These are phyloP conservation scores for Somion occarium DNA, from an alignment of 1,284 basidiomycete genomes.

Conservation along the genomic window DNA sequence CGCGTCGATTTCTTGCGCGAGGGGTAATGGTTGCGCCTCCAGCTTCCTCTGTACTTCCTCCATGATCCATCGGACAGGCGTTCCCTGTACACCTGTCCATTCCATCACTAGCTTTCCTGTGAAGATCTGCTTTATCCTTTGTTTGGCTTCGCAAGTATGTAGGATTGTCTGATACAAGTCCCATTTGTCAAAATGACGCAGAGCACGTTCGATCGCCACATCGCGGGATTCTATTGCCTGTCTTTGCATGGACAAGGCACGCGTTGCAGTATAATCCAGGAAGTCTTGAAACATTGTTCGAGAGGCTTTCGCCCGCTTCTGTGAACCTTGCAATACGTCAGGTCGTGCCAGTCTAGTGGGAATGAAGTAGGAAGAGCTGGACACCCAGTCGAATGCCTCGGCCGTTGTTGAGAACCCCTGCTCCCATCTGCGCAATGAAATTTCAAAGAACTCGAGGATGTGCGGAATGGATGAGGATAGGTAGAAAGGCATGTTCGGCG, in stretches of 20 bases:
- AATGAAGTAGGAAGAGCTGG: constrained; percentile 47
- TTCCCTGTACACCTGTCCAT: constrained; percentile 51
- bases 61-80: constrained; percentile 45
- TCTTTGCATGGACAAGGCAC: neutral
- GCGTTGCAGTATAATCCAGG: constrained; percentile 36
- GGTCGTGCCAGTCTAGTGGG: constrained; percentile 24
- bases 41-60: constrained; percentile 37
- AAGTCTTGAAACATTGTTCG: constrained; percentile 55
- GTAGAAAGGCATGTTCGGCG: constrained; percentile 22
- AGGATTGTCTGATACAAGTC: constrained; percentile 40
- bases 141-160: constrained; percentile 26
- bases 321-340: constrained; percentile 26
- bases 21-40: constrained; percentile 13
- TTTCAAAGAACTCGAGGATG: constrained; percentile 51
- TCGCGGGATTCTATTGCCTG: constrained; percentile 7
- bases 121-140: constrained; percentile 40
- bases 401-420: constrained; percentile 48
- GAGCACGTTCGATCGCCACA: constrained; percentile 37
- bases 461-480: constrained; percentile 36
- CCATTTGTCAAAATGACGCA: constrained; percentile 50
- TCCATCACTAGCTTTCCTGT: constrained; percentile 46
- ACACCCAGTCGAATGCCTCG: constrained; percentile 54
- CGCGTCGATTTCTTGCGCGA: too few relatives aligned
- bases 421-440: constrained; percentile 46
- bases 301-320: constrained; percentile 35